Percentiles rank a stretch among this genome's conserved stretches.
phyloP scores from a whole-genome alignment of 306 rosid species.

The Acmispon strigosus region DNA sequence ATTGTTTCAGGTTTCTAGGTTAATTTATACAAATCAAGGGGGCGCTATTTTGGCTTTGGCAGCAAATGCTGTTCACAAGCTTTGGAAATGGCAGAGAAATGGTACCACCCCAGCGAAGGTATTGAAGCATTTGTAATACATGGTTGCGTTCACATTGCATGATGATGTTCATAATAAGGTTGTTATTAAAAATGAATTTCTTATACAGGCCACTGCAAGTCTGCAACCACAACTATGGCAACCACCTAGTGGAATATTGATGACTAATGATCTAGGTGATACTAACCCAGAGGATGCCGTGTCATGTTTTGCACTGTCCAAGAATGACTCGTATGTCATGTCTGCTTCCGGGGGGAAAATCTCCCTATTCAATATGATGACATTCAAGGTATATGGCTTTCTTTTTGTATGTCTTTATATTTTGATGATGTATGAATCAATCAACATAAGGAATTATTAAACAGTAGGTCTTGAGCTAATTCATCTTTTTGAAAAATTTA shows the following conservation, averaged over 20 bases:
- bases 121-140: constrained; percentile 7
- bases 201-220: constrained; percentile 69
- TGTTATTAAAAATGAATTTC: constrained; percentile 24
- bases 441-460: neutral
- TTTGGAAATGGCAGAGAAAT: constrained; percentile 99
- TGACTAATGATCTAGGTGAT: constrained; percentile 91
- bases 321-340: constrained; percentile 96
- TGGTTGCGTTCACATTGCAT: constrained; percentile 13
- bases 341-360: constrained; percentile 99
- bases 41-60: constrained; percentile 88
- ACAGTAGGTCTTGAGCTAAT: neutral
- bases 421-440: neutral
- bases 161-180: constrained; percentile 17
- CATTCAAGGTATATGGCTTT: constrained; percentile 70
- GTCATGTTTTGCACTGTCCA: constrained; percentile 96
- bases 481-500: neutral
- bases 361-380: constrained; percentile 99
- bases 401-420: neutral
- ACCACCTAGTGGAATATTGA: constrained; percentile 93
- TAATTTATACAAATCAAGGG: constrained; percentile 95
- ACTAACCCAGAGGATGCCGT: constrained; percentile 94
- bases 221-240: constrained; percentile 87
- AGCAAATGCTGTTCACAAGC: constrained; percentile 96
- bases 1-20: constrained; percentile 78
- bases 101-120: constrained; percentile 67